A percentile compares a stretch with the other conserved stretches of the same genome.
These are phyloP conservation scores for Pseudozyma pruni DNA, from an alignment of 1,284 basidiomycete genomes.

Conservation along the genomic window DNA sequence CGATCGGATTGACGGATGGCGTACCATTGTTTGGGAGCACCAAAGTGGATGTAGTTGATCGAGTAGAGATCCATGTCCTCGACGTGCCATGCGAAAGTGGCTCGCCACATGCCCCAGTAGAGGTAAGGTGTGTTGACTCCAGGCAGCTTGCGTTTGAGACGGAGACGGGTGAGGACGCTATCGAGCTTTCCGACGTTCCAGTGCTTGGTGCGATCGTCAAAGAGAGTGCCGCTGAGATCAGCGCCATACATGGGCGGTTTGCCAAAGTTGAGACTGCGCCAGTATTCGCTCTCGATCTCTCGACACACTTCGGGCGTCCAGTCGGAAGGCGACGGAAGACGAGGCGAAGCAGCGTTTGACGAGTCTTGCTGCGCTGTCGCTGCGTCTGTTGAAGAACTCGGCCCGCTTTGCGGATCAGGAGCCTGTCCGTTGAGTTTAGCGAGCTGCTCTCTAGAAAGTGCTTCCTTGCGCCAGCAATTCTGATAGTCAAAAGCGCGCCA, in stretches of 20 bases:
- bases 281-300: constrained; percentile 88
- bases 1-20: constrained; percentile 86
- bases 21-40: constrained; percentile 96
- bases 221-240: constrained; percentile 89
- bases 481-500: constrained; percentile 63
- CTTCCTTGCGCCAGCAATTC: constrained; percentile 60
- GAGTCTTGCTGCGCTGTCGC: background rate
- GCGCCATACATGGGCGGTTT: constrained; percentile 96
- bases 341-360: background rate
- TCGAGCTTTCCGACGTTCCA: constrained; percentile 96
- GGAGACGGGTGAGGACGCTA: constrained; percentile 85
- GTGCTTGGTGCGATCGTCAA: constrained; percentile 79
- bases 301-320: constrained; percentile 73
- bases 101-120: constrained; percentile 99
- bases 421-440: constrained; percentile 2
- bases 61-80: constrained; percentile 91
- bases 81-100: constrained; percentile 97
- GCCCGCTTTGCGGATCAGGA: constrained; percentile 2
- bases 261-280: constrained; percentile 88
- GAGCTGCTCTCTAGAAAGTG: constrained; percentile 40
- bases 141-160: constrained; percentile 77
- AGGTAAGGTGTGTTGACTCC: constrained; percentile 98
- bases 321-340: constrained; percentile 26
- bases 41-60: constrained; percentile 99
- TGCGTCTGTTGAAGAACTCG: background rate